A percentile compares a stretch with the other conserved stretches of the same genome.
Evolutionary conservation across 495 filamentous ascomycete genomes (phyloP).

Genomic region (Trichoderma orchidacearum): DNA sequence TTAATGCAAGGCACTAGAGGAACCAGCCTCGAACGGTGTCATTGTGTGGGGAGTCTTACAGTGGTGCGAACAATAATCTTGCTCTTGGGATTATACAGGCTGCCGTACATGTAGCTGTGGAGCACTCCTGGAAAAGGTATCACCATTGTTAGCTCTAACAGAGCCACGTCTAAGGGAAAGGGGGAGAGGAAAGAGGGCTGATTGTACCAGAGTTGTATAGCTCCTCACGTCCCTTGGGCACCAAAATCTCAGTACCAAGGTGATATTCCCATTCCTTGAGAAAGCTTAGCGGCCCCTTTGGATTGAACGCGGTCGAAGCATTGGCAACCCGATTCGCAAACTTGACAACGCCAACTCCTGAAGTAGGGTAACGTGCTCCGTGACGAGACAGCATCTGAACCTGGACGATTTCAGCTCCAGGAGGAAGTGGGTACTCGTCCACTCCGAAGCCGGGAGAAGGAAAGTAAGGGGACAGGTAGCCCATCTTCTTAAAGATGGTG

Average conservation of each 20-base stretch:
- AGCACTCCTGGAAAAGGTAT: conserved; percentile 33
- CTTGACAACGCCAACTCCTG: conserved; percentile 35
- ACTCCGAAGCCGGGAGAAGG: conserved; percentile 38
- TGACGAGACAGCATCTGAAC: conserved; percentile 67
- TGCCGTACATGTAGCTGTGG: conserved; percentile 47
- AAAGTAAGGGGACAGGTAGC: conserved; percentile 27
- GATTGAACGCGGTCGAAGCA: conserved; percentile 37
- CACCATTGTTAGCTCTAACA: too few species aligned
- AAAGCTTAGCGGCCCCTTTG: conserved; percentile 40
- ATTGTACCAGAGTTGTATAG: conserved; percentile 59
- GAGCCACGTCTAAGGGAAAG: too few species aligned
- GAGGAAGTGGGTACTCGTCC: conserved; percentile 40
- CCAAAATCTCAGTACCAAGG: conserved; percentile 55
- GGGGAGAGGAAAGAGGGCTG: conserved; percentile 13
- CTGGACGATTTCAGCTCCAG: conserved; percentile 39
- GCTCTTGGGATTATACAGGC: conserved; percentile 43
- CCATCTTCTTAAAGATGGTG: conserved; percentile 44
- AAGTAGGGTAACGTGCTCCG: conserved; percentile 65
- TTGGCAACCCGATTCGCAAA: conserved; percentile 45
- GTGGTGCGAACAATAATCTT: conserved; percentile 51
- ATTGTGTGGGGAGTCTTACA: conserved; percentile 22
- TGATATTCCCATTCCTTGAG: conserved; percentile 56
- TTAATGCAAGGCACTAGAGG: background rate
- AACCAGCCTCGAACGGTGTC: background rate
- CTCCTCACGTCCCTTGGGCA: conserved; percentile 44